Base-by-base conservation (phyloP, 345 rosid species). In the Sonneratia alba region DNA sequence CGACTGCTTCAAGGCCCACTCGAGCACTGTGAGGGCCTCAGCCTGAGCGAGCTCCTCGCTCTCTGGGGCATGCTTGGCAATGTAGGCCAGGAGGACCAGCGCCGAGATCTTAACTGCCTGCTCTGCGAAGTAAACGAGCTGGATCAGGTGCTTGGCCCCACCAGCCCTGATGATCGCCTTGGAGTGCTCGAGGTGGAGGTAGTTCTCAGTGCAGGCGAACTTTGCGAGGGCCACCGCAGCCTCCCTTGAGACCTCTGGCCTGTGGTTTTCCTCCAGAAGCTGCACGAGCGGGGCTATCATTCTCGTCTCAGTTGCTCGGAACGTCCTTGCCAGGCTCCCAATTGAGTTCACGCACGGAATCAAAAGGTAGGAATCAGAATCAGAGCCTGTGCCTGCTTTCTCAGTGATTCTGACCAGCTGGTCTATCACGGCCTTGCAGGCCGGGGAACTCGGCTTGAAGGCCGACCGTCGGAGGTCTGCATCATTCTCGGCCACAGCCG, bases 381-480 rank as follows among this genome's bases (percentile, higher is more conserved):
- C 45, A 5, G 45, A 42, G 45, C 45, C 10, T 42, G 7, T 9
- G 45, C 80, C 18, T 77, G 32, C 92, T 73, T 77, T 80, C 63
- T 83, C 82, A 62, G 88, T 81, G 36, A 88, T 75, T 32, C 77
- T 79, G 10, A 88, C 70, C 47, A 90, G 40, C 61, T 86, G 87
- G 22, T 87, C 96, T 3, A 88, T 84, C 21, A 88, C 93, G 21
- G 88, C 96, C 74, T 70, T 82, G 14, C 89, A 89, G 10, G 91
- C 88, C 0, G 86, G 89, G 37, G 88, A 83, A 0, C 91, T 85
- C 49, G 96, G 92, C 82, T 88, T 90, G 82, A 90, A 90, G 0
- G 87, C 85, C 0, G 85, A 78, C n/a, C 89, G 87, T 74, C 96
- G 75, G 34, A 90, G 64, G 19, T 90, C 96, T 0, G 87, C 15